phyloP scores from a whole-genome alignment of 768 basidiomycete genomes.

The Crucibulum laeve region DNA sequence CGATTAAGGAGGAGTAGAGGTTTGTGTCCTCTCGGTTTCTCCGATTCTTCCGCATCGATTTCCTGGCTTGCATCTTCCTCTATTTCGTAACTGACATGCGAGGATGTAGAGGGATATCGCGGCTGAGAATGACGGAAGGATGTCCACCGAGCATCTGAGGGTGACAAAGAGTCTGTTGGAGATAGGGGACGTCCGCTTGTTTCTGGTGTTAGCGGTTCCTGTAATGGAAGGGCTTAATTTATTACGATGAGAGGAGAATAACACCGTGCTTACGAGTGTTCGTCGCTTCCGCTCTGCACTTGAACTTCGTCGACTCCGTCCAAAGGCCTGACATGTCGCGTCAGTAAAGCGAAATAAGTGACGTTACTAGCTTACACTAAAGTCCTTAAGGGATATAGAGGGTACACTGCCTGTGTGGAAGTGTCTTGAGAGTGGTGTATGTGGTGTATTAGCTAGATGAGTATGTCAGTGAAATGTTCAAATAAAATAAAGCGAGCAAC shows the following conservation, averaged over 20 bases:
- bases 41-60: conserved; percentile 23
- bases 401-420: conserved; percentile 38
- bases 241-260: too few relatives aligned
- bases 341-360: conserved; percentile 7
- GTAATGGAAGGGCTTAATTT: too few relatives aligned
- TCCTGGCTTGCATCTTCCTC: conserved; percentile 31
- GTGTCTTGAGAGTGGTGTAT: conserved; percentile 38
- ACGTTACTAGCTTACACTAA: background rate
- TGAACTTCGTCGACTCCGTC: conserved; percentile 13
- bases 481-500: conserved; percentile 3
- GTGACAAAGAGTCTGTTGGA: conserved; percentile 28
- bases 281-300: conserved; percentile 21
- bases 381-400: conserved; percentile 33
- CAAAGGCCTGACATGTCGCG: conserved; percentile 7
- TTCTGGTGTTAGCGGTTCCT: conserved; percentile 44
- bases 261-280: conserved; percentile 16
- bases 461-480: conserved; percentile 1
- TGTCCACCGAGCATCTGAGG: conserved; percentile 26
- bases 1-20: conserved; percentile 52
- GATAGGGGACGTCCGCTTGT: conserved; percentile 39
- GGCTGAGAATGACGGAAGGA: conserved; percentile 22
- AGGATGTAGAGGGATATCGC: conserved; percentile 20
- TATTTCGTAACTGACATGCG: conserved; percentile 39
- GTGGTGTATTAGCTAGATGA: conserved; percentile 21
- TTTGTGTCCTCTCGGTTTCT: conserved; percentile 34